These are phyloP conservation scores for Gossypium trilobum DNA, from an alignment of 441 rosid genomes.

Conservation along the genomic window DNA sequence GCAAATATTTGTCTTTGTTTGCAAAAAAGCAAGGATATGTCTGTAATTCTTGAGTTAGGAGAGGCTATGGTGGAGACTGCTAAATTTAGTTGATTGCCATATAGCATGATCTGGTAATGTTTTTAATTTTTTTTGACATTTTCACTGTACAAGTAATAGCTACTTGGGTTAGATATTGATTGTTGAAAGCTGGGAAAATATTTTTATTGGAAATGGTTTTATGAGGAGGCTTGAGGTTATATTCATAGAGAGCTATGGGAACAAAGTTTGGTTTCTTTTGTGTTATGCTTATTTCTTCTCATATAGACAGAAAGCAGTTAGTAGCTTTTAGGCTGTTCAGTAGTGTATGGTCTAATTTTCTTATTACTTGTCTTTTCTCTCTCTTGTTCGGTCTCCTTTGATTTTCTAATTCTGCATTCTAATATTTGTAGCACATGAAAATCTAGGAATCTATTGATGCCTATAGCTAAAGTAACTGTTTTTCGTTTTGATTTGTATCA, in stretches of 20 bases:
- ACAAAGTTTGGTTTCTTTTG: neutral
- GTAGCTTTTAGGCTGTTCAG: neutral
- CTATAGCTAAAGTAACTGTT: constrained; percentile 6
- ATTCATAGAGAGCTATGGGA: neutral
- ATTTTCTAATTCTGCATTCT: neutral
- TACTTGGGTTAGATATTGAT: neutral
- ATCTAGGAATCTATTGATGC: constrained; percentile 3
- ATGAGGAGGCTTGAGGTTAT: neutral
- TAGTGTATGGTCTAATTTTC: neutral
- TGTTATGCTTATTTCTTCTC: neutral
- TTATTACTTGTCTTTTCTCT: neutral
- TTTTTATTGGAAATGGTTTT: neutral
- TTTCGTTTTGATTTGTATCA: constrained; percentile 29
- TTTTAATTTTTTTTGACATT: constrained; percentile 2
- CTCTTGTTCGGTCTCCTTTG: neutral
- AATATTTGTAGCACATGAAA: constrained; percentile 12
- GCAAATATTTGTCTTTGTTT: neutral
- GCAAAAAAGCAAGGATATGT: neutral
- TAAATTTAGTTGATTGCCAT: neutral
- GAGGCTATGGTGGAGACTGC: neutral
- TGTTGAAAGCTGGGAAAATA: constrained; percentile 1
- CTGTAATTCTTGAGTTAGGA: neutral
- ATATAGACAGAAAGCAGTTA: neutral
- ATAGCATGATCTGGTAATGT: neutral
- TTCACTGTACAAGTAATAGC: neutral